A percentile compares a stretch with the other conserved stretches of the same genome.
phyloP scores from a whole-genome alignment of 2,329 filamentous ascomycete genomes.

The Fusarium torreyae region DNA sequence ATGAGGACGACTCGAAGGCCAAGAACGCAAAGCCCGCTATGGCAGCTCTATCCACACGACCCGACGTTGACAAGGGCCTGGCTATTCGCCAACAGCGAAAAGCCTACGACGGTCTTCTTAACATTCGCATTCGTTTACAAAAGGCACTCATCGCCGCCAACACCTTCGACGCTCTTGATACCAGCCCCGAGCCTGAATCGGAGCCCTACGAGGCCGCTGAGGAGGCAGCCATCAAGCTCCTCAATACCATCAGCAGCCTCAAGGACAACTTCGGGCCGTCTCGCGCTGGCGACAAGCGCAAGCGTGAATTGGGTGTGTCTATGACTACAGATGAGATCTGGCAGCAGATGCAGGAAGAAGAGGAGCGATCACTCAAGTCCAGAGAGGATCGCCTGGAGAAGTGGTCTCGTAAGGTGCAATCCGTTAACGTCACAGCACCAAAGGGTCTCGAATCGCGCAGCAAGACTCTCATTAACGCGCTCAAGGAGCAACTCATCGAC shows the following conservation, averaged over 20 bases:
- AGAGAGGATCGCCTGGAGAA: slow-evolving; percentile 85
- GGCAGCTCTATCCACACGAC: slow-evolving; percentile 51
- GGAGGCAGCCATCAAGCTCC: slow-evolving; percentile 85
- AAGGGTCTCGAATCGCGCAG: slow-evolving; percentile 51
- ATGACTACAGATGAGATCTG: slow-evolving; percentile 78
- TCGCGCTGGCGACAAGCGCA: slow-evolving; percentile 73
- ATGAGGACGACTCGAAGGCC: slow-evolving; percentile 46
- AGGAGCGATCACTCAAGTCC: slow-evolving; percentile 70
- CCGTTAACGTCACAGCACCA: slow-evolving; percentile 60
- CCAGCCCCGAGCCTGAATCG: slow-evolving; percentile 56
- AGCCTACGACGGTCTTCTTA: slow-evolving; percentile 89
- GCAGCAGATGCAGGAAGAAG: slow-evolving; percentile 77
- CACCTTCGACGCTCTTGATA: slow-evolving; percentile 70
- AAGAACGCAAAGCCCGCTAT: slow-evolving; percentile 54
- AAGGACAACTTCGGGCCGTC: slow-evolving; percentile 72
- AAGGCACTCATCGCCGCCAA: slow-evolving; percentile 90
- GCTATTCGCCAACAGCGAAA: slow-evolving; percentile 90
- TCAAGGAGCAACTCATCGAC: slow-evolving; percentile 77
- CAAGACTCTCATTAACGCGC: slow-evolving; percentile 71
- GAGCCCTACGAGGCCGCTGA: slow-evolving; percentile 83
- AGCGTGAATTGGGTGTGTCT: slow-evolving; percentile 66
- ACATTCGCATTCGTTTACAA: slow-evolving; percentile 92
- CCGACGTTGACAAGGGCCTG: slow-evolving; percentile 85
- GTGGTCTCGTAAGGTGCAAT: slow-evolving; percentile 82
- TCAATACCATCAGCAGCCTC: slow-evolving; percentile 83